Evolutionary conservation across 495 filamentous ascomycete species (phyloP), one percentile per base, ranked within the genome.

Genomic region (Ascobolus immersus): DNA sequence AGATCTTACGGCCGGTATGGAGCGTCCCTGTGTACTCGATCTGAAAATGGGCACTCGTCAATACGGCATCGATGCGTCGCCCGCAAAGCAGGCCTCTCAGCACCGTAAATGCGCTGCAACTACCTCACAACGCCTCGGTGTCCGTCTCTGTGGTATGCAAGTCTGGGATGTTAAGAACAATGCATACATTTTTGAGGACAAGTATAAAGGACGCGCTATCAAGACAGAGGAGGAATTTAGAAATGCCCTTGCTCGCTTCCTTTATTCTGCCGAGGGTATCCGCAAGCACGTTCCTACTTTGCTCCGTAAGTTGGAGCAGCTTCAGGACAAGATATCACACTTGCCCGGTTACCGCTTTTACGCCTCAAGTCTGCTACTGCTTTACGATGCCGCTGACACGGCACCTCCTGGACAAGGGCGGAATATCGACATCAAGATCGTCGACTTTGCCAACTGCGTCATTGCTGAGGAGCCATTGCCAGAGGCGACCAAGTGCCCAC

Each of bases 31-130:
- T 53, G 86, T 93, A 25, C 71, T 96, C 44, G 86, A 96, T 52
- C 60, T 96, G 38, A 96, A 96, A 52, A 96, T 96, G 86, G 86
- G 86, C 8, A 96, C 86, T n/a, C 70, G 86, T 3, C 86, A 96
- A 50, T 93, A 93, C 52, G 86, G 86, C 10, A 65, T 93, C n/a
- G 82, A 93, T 39, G 86, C 86, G 6, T 66, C 62, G 32, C 71
- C 82, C 25, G 82, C 86, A 55, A 96, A 96, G 50, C 77, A 79
- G 37, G 71, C 76, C 35, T 93, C 86, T 0, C 86, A 96, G 52
- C 67, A 76, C 30, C 71, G 72, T 33, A 96, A 96, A 51, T 92
- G 84, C 49, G 75, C 77, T 39, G 69, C 65, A 37, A 96, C 86
- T 4, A 96, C 86, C 1, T 93, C 86, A 2, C 71, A 73, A 38